Percentiles rank a stretch among this genome's conserved stretches.
phyloP scores from a whole-genome alignment of 2,329 filamentous ascomycete species.

The Xylariaceae sp. region DNA sequence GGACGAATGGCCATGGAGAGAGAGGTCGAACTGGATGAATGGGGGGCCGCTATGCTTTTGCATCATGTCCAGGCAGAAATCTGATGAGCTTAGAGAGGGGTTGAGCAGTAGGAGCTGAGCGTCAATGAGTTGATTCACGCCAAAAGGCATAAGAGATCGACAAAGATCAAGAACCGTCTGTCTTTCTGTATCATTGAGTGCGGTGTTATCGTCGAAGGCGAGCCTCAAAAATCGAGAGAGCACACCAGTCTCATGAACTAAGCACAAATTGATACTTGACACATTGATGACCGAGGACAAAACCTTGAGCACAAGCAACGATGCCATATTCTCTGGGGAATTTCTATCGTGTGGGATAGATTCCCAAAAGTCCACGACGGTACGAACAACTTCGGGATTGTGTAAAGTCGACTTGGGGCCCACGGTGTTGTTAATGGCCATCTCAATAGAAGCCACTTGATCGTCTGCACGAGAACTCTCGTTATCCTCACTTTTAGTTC shows the following conservation, averaged over 20 bases:
- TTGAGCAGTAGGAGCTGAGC: conserved; percentile 71
- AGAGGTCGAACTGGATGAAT: conserved; percentile 93
- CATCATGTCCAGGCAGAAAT: conserved; percentile 75
- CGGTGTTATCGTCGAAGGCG: conserved; percentile 57
- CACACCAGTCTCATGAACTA: conserved; percentile 72
- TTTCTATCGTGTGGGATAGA: conserved; percentile 56
- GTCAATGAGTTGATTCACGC: conserved; percentile 80
- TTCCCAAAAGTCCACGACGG: conserved; percentile 66
- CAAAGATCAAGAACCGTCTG: conserved; percentile 68
- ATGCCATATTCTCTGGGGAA: conserved; percentile 52
- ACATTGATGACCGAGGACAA: conserved; percentile 59
- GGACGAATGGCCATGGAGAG: conserved; percentile 83
- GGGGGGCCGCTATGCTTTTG: conserved; percentile 75
- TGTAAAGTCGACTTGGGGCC: conserved; percentile 55
- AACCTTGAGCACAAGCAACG: conserved; percentile 67
- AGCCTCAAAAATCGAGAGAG: conserved; percentile 67
- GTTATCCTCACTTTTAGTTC: conserved; percentile 14
- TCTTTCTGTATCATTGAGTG: conserved; percentile 58
- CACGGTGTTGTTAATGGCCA: conserved; percentile 52
- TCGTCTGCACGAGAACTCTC: conserved; percentile 31
- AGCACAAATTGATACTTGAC: conserved; percentile 70
- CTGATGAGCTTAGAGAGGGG: conserved; percentile 57
- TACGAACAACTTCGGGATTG: conserved; percentile 65
- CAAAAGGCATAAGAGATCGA: conserved; percentile 70
- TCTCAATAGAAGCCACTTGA: conserved; percentile 38